Base-by-base conservation (phyloP, 2,329 filamentous ascomycete species). In the Beauveria medogensis region DNA sequence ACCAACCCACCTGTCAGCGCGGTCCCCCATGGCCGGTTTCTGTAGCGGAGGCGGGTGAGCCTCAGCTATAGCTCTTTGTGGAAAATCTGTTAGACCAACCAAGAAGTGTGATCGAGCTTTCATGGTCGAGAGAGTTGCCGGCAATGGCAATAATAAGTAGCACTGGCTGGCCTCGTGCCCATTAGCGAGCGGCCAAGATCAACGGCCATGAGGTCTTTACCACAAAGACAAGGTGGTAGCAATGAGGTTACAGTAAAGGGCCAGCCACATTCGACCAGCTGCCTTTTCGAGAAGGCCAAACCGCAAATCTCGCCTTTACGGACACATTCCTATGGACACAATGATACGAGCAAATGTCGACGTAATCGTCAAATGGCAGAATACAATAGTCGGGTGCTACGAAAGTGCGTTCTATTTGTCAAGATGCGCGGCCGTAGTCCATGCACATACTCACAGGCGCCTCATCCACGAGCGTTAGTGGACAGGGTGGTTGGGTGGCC, bases 211-310 rank as follows among this genome's bases (percentile, higher is more conserved):
- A 20, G 47, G 44, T 59, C 46, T 34, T 51, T 34, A 51, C 56
- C 48, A 12, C 18, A 58, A 58, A 58, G 46, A 58, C 30, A 30
- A 59, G 47, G 47, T 59, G 55, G 55, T 43, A 59, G 22, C 22
- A 24, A 20, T 34, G 34, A 5, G 37, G 47, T 58, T 52, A 51
- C 56, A 57, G 44, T 30, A 6, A 22, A 22, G 24, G 24, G 56
- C 37, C 34, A 34, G 56, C 47, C 56, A 52, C 46, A 9, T 22
- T 52, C 14, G 47, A 43, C 37, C 22, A 52, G 47, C 37, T 52
- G 47, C 47, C 56, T 52, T 12, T 43, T 50, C 14, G 22, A 59
- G 56, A 51, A 34, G 24, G 16, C 9, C 44, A 14, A 18, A 8
- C 22, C 46, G 9, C 37, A 22, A 20, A 26, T 59, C 37, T 44